Conservation (phyloP, 305 asterid species). For the Solanum aculeatissimum region DNA sequence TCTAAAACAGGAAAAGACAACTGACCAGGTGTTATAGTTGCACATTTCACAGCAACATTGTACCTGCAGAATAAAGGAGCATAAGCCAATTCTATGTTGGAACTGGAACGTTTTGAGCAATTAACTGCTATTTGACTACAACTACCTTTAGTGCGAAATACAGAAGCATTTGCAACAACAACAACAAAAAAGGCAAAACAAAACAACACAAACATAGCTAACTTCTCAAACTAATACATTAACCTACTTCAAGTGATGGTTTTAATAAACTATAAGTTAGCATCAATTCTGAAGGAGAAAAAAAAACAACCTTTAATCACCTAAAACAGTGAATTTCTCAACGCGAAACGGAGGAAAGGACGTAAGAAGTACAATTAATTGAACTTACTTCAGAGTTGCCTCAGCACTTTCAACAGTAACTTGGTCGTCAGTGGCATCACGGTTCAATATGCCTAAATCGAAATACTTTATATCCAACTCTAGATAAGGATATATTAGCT, state of each 20-base stretch:
- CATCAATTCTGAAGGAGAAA: not conserved
- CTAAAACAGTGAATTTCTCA: not conserved
- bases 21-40: slow-evolving; percentile 78
- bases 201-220: not conserved
- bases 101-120: not conserved
- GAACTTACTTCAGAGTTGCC: slow-evolving; percentile 76
- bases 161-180: not conserved
- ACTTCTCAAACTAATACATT: not conserved
- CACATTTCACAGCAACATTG: slow-evolving; percentile 89
- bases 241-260: not conserved
- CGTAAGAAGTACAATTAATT: not conserved
- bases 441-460: slow-evolving; percentile 75
- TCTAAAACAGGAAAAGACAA: not conserved
- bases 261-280: not conserved
- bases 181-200: not conserved
- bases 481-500: slow-evolving; percentile 72
- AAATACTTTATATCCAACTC: slow-evolving; percentile 82
- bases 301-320: not conserved
- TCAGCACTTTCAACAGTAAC: slow-evolving; percentile 90
- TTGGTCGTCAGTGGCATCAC: slow-evolving; percentile 73
- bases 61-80: slow-evolving; percentile 28
- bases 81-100: not conserved
- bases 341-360: not conserved
- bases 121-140: not conserved
- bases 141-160: not conserved